A percentile compares a stretch with the other conserved stretches of the same genome.
Evolutionary conservation across 106 monocot genomes (phyloP).

Genomic region (Hemerocallis citrina): DNA sequence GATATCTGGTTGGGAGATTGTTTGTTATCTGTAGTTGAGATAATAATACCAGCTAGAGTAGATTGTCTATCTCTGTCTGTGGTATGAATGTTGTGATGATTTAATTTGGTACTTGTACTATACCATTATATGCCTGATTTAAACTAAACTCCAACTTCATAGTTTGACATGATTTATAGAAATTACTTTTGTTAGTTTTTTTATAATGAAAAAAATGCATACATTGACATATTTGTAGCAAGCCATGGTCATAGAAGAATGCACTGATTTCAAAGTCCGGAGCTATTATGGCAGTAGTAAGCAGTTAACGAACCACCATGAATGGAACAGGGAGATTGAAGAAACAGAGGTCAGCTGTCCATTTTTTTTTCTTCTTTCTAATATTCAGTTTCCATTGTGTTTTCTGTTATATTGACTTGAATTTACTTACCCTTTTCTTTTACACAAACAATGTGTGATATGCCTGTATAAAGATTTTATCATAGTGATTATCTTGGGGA

Average conservation of each 20-base stretch:
- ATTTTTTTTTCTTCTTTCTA: background rate
- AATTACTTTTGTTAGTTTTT: too few relatives aligned
- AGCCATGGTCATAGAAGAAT: conserved; percentile 72
- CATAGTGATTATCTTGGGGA: background rate
- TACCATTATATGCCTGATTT: too few relatives aligned
- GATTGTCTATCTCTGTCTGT: too few relatives aligned
- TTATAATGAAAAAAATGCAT: background rate
- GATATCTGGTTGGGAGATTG: too few relatives aligned
- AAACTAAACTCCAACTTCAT: too few relatives aligned
- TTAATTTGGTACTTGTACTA: too few relatives aligned
- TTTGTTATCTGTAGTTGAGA: too few relatives aligned
- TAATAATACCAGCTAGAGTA: too few relatives aligned
- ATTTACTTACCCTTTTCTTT: background rate
- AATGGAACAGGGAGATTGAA: conserved; percentile 69
- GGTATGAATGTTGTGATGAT: too few relatives aligned
- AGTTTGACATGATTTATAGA: too few relatives aligned
- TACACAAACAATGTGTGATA: background rate
- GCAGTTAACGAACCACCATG: conserved; percentile 57
- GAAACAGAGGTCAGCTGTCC: conserved; percentile 48
- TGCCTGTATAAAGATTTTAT: background rate
- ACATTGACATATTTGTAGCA: conserved; percentile 50
- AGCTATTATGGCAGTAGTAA: conserved; percentile 49
- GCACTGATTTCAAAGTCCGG: conserved; percentile 72
- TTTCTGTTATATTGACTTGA: background rate
- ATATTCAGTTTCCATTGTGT: background rate